These are phyloP conservation scores for Collybia sordida DNA, from an alignment of 768 basidiomycete species.

Conservation along the genomic window DNA sequence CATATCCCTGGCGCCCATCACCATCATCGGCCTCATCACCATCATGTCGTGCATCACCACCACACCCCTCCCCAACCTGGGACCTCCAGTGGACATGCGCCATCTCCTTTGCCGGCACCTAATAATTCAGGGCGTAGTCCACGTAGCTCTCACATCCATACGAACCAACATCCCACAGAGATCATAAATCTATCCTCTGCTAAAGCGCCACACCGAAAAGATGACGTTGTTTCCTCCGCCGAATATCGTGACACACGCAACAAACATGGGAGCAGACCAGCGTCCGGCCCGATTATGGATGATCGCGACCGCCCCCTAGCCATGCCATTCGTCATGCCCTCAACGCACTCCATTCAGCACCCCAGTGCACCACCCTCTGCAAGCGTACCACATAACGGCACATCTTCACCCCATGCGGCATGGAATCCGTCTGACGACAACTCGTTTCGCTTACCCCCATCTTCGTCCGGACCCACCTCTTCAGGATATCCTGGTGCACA, in stretches of 20 bases:
- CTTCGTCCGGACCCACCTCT: conserved; percentile 23
- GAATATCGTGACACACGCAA: conserved; percentile 28
- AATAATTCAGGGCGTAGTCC: conserved; percentile 12
- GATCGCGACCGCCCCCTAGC: conserved; percentile 54
- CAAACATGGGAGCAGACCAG: conserved; percentile 27
- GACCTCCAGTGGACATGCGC: conserved; percentile 21
- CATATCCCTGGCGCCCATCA: conserved; percentile 42
- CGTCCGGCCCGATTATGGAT: conserved; percentile 33
- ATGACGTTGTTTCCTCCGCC: conserved; percentile 24
- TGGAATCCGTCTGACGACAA: conserved; percentile 31
- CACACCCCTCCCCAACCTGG: conserved; percentile 19
- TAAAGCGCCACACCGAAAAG: conserved; percentile 38
- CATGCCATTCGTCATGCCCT: conserved; percentile 53
- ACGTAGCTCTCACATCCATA: conserved; percentile 29
- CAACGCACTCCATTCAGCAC: conserved; percentile 36
- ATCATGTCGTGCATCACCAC: conserved; percentile 47
- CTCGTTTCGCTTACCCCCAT: conserved; percentile 27
- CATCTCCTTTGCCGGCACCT: conserved; percentile 33
- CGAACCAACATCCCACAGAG: conserved; percentile 45
- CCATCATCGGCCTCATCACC: conserved; percentile 49
- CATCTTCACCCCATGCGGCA: conserved; percentile 32
- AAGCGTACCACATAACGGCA: conserved; percentile 17
- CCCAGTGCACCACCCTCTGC: conserved; percentile 14
- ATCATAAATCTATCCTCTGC: conserved; percentile 48
- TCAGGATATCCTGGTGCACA: conserved; percentile 27